Evolutionary conservation across 495 filamentous ascomycete species (phyloP), one percentile per base, ranked within the genome.

Genomic region (Geoglossum glabrum): DNA sequence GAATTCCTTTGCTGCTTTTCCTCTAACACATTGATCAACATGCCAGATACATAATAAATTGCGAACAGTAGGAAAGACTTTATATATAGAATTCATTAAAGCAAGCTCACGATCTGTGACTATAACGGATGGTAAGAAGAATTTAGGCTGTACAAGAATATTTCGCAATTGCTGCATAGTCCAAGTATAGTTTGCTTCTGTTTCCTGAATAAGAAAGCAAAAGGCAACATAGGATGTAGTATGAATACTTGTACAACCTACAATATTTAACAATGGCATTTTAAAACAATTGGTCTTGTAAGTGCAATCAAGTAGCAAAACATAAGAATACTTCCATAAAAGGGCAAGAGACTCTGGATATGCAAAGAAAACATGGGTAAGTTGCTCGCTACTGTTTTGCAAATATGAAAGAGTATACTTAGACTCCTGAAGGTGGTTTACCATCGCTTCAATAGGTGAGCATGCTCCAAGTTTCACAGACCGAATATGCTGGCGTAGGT

Each of bases 211-310:
- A 25, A 63, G 49, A 38, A 63, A 63, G 28, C 36, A 30, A 4
- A 59, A 26, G 0, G 28, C 27, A 21, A 63, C 30, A 21, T 63
- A 56, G 21, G 59, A 55, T 0, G 59, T 56, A 21, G 38, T 63
- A 38, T 63, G 61, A 6, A 54, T 56, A 4, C 50, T 54, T 10
- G 59, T 59, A 19, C 58, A 56, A n/a, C 27, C 60, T 50, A 55
- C 55, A 23, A 63, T 61, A 36, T 59, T 61, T 13, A 61, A 52
- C 13, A 63, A 19, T 9, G 55, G 56, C 61, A 63, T 61, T 27
- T 63, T 63, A 45, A 61, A 61, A 40, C 60, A 28, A 45, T 63
- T 63, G 7, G 60, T 61, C 55, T 63, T 59, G 45, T 63, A 62
- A 21, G 56, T 61, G 46, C 56, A 56, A 50, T 63, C 56, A 31